Conservation (phyloP, 805 yeast species). For the Schwanniomyces vanrijiae region DNA sequence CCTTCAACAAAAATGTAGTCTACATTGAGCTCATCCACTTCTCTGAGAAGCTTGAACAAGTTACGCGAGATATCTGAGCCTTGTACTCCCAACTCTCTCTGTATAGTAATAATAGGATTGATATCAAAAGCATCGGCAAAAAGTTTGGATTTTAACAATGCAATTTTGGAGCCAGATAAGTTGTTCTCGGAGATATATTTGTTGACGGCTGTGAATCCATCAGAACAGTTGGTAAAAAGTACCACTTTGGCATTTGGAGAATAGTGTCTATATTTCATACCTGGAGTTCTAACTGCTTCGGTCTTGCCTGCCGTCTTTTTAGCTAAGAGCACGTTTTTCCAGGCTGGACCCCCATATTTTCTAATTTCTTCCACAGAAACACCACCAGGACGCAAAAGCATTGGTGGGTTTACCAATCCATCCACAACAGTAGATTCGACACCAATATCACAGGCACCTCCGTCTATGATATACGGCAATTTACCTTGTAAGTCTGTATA, state of each 20-base stretch:
- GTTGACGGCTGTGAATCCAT: conserved; percentile 37
- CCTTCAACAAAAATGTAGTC: conserved; percentile 85
- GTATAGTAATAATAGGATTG: conserved; percentile 17
- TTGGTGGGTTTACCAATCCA: conserved; percentile 82
- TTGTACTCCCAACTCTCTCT: conserved; percentile 41
- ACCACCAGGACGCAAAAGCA: conserved; percentile 93
- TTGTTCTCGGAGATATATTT: conserved; percentile 19
- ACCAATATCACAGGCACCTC: conserved; percentile 87
- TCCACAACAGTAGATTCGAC: conserved; percentile 94
- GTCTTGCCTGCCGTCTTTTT: conserved; percentile 60
- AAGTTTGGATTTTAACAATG: conserved; percentile 47
- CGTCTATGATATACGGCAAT: conserved; percentile 85
- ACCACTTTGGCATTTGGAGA: conserved; percentile 87
- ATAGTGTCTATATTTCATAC: conserved; percentile 96
- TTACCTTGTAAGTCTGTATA: conserved; percentile 72
- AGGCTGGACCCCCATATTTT: conserved; percentile 60
- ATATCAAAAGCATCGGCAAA: conserved; percentile 27
- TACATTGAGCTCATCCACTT: conserved; percentile 67
- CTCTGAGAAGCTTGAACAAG: conserved; percentile 70
- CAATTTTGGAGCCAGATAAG: conserved; percentile 38
- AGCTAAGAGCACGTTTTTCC: conserved; percentile 66
- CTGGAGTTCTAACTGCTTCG: conserved; percentile 88
- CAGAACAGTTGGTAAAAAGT: conserved; percentile 53
- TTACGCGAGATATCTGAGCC: conserved; percentile 71
- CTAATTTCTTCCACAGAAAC: conserved; percentile 75